Evolutionary conservation across 2,329 filamentous ascomycete species (phyloP), one percentile per base, ranked within the genome.

Genomic region (Nigrograna mackinnonii): DNA sequence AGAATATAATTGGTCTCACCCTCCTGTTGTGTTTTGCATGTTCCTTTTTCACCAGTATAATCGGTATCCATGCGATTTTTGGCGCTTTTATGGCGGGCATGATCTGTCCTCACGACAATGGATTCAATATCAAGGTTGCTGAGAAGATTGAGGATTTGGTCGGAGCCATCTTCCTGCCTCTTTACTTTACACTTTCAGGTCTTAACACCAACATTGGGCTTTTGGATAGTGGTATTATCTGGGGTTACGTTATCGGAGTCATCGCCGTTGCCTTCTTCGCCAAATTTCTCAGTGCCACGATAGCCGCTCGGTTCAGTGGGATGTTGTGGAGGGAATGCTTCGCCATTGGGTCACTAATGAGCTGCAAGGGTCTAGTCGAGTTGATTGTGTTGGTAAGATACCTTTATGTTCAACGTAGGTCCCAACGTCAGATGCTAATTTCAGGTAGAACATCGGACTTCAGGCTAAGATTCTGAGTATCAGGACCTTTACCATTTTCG

Each of bases 101-200:
- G 22, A 91, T 96, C 42, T 89, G 89, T 55, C 91, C 91, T 0
- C 90, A 92, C 58, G 87, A 95, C 41, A 86, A 87, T 31, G 87
- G 89, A 17, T 95, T 95, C 60, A 87, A 89, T 19, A 91, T 95
- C 66, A 90, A 90, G 52, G 72, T 95, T 33, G 92, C 89, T 0
- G 89, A 95, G 63, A 96, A 96, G 74, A 84, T 96, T 38, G 91
- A 96, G 66, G 91, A 96, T 76, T 73, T 96, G 3, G 84, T 96
- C 26, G 82, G 83, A 0, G 84, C 87, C 1, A 72, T 96, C 1
- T 89, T 96, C 55, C 67, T 96, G 9, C 91, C 91, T 0, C 80
- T 96, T 1, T 96, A 96, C 64, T 96, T 96, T 71, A 89, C 91
- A 0, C 79, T 95, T 2, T 96, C 91, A 2, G 91, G 91, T 2